Conservation (phyloP, 768 basidiomycete genomes). For the Xanthoconium stramineum region DNA sequence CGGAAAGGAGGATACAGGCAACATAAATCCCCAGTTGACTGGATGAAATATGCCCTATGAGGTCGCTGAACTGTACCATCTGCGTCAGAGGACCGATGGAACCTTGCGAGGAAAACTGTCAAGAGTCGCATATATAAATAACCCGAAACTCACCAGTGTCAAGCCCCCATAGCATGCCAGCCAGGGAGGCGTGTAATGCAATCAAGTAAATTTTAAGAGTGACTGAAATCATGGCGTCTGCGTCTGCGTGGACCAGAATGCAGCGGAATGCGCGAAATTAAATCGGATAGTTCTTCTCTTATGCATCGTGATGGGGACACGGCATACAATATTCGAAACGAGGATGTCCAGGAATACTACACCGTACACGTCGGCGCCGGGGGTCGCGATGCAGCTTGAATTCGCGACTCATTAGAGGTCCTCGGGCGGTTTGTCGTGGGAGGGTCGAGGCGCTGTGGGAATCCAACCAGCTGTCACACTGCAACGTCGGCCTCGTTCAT, state of each 20-base stretch:
- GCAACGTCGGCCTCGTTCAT: too few species aligned
- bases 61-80: slow-evolving; percentile 42
- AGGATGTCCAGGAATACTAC: too few species aligned
- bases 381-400: too few species aligned
- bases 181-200: slow-evolving; percentile 25
- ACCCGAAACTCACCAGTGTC: slow-evolving; percentile 23
- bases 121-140: neutral
- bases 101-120: slow-evolving; percentile 10
- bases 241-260: neutral
- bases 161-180: slow-evolving; percentile 31
- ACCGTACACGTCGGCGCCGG: too few species aligned
- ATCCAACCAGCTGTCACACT: too few species aligned
- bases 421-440: too few species aligned
- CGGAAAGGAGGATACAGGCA: slow-evolving; percentile 41
- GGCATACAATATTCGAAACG: too few species aligned
- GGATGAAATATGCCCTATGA: slow-evolving; percentile 37
- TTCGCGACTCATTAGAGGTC: too few species aligned
- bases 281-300: too few species aligned
- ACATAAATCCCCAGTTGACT: slow-evolving; percentile 43
- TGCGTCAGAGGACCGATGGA: slow-evolving; percentile 45
- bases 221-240: slow-evolving; percentile 11
- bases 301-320: too few species aligned
- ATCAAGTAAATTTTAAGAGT: slow-evolving; percentile 24
- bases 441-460: too few species aligned
- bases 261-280: too few species aligned